Evolutionary conservation across 306 rosid species (phyloP).

Genomic region (Quercus suber): DNA sequence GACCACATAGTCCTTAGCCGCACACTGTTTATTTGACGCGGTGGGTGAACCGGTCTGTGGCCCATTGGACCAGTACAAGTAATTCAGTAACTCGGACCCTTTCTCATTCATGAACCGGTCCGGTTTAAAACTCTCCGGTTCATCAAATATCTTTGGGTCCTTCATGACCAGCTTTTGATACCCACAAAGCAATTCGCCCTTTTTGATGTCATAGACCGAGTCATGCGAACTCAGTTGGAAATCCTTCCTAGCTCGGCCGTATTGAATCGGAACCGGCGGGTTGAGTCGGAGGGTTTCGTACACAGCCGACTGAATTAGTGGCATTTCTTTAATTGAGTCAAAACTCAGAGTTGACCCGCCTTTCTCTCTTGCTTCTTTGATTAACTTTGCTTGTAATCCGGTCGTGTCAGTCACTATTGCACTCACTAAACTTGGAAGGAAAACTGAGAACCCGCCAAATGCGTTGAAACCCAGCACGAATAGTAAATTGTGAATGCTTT

Average conservation of each 20-base stretch:
- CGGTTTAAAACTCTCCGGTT: constrained; percentile 70
- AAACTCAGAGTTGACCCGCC: constrained; percentile 57
- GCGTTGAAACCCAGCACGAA: constrained; percentile 86
- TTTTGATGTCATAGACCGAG: constrained; percentile 51
- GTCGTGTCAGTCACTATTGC: constrained; percentile 38
- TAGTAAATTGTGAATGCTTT: constrained; percentile 71
- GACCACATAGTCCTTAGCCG: constrained; percentile 66
- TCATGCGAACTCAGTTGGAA: constrained; percentile 66
- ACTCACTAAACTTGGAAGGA: constrained; percentile 52
- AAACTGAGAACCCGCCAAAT: constrained; percentile 80
- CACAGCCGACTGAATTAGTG: constrained; percentile 63
- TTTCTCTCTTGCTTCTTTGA: constrained; percentile 57
- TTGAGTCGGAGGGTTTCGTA: constrained; percentile 73
- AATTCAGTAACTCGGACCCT: constrained; percentile 49
- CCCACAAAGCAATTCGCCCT: constrained; percentile 88
- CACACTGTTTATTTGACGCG: constrained; percentile 71
- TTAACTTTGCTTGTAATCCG: constrained; percentile 53
- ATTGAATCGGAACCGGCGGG: constrained; percentile 91
- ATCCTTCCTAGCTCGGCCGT: constrained; percentile 74
- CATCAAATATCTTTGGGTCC: constrained; percentile 56
- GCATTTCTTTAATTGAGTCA: constrained; percentile 58
- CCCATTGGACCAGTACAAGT: constrained; percentile 90
- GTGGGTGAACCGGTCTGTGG: constrained; percentile 66
- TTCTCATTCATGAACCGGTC: constrained; percentile 63
- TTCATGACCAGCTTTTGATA: constrained; percentile 69